These are phyloP conservation scores for Amanita molliuscula DNA, from an alignment of 768 basidiomycete species.

Conservation along the genomic window DNA sequence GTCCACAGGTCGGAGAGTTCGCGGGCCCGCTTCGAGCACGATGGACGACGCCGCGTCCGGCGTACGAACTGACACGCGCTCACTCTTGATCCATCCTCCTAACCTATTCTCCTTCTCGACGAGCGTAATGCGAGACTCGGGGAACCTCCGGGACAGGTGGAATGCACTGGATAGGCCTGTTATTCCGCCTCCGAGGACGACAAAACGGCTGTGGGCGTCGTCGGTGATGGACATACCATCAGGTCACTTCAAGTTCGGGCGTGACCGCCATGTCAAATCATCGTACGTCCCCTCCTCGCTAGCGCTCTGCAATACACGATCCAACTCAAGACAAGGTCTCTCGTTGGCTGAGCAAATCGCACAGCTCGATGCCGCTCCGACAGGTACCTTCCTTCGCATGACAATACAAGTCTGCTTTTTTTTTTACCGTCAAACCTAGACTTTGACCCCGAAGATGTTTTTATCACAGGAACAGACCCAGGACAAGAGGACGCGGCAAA, in stretches of 20 bases:
- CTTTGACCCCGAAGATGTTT: slow-evolving; percentile 66
- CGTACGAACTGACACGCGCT: slow-evolving; percentile 33
- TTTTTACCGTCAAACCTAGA: slow-evolving; percentile 28
- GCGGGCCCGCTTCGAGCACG: slow-evolving; percentile 77
- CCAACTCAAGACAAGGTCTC: slow-evolving; percentile 21
- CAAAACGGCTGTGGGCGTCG: slow-evolving; percentile 5
- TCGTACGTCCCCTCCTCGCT: too few relatives aligned
- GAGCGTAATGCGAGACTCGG: slow-evolving; percentile 47
- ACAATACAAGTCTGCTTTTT: slow-evolving; percentile 1
- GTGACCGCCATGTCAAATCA: too few relatives aligned
- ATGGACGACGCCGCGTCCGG: slow-evolving; percentile 36
- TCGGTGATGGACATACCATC: not conserved
- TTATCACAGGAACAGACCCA: slow-evolving; percentile 30
- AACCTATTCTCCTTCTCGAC: slow-evolving; percentile 53
- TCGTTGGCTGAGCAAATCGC: slow-evolving; percentile 77
- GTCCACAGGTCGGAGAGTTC: slow-evolving; percentile 75
- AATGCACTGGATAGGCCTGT: slow-evolving; percentile 71
- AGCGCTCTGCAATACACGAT: too few relatives aligned
- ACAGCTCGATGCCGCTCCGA: slow-evolving; percentile 62
- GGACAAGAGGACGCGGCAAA: slow-evolving; percentile 30
- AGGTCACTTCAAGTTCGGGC: too few relatives aligned
- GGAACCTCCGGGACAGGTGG: slow-evolving; percentile 60
- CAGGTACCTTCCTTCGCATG: slow-evolving; percentile 33
- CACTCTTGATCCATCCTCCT: slow-evolving; percentile 83
- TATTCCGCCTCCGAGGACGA: slow-evolving; percentile 1